phyloP scores from a whole-genome alignment of 371 early-diverging fungal species.

The Nosema granulosis region DNA sequence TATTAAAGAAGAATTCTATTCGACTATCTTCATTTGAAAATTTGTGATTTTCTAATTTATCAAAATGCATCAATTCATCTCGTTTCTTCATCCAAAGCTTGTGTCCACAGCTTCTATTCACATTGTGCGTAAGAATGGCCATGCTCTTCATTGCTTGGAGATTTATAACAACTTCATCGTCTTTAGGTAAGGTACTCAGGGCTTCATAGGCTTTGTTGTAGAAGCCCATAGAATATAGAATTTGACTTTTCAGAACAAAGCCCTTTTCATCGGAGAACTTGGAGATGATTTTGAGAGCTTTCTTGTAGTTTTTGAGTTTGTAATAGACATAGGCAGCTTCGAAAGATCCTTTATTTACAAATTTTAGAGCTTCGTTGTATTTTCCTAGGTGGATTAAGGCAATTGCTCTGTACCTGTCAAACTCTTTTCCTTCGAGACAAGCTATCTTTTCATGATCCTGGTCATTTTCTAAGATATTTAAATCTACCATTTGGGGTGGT shows the following conservation, averaged over 20 bases:
- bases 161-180: conserved; percentile 55
- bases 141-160: conserved; percentile 42
- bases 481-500: conserved; percentile 21
- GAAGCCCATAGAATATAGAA: conserved; percentile 49
- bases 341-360: conserved; percentile 38
- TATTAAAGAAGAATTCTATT: conserved; percentile 41
- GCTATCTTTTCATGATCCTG: conserved; percentile 46
- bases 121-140: conserved; percentile 16
- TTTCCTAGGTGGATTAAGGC: conserved; percentile 50
- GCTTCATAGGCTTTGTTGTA: conserved; percentile 42
- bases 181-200: conserved; percentile 10
- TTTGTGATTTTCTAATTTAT: conserved; percentile 6
- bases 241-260: conserved; percentile 47
- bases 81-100: conserved; percentile 18
- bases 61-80: conserved; percentile 9
- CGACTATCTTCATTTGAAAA: conserved; percentile 21
- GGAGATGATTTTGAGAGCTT: conserved; percentile 40
- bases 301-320: conserved; percentile 53
- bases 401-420: conserved; percentile 30
- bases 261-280: conserved; percentile 14
- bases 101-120: conserved; percentile 1
- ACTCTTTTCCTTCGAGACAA: conserved; percentile 13
- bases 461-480: conserved; percentile 31
- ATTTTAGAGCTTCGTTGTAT: conserved; percentile 48
- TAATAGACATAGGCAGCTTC: conserved; percentile 57